Evolutionary conservation across 768 basidiomycete genomes (phyloP).

Genomic region (Psilocybe subaeruginosa): DNA sequence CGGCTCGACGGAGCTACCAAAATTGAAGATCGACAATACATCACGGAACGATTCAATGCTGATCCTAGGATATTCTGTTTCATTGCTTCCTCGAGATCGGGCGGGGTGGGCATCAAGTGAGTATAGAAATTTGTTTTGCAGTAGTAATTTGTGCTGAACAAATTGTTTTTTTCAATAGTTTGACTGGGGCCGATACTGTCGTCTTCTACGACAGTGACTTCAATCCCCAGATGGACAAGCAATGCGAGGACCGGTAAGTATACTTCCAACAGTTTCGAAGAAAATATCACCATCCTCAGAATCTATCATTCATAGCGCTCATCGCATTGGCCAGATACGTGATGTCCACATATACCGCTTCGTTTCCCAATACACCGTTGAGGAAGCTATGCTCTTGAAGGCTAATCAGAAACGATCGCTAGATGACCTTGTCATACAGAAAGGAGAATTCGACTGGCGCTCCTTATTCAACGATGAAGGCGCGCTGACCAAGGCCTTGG

Average conservation of each 20-base stretch:
- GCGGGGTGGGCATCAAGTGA: constrained; percentile 95
- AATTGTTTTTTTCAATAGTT: constrained; percentile 36
- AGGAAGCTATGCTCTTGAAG: constrained; percentile 95
- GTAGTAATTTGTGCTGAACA: constrained; percentile 15
- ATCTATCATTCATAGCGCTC: constrained; percentile 58
- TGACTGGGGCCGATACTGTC: constrained; percentile 92
- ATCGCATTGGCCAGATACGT: constrained; percentile 97
- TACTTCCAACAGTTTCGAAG: background rate
- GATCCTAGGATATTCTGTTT: constrained; percentile 84
- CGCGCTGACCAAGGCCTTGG: constrained; percentile 75
- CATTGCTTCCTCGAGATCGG: constrained; percentile 79
- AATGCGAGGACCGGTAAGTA: constrained; percentile 90
- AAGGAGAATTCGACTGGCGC: constrained; percentile 95
- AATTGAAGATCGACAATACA: constrained; percentile 91
- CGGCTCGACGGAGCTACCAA: constrained; percentile 95
- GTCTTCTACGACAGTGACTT: constrained; percentile 98
- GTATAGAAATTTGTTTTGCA: constrained; percentile 25
- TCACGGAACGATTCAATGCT: constrained; percentile 86
- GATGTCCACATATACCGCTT: constrained; percentile 97
- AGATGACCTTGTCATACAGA: constrained; percentile 90
- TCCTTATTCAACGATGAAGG: constrained; percentile 71
- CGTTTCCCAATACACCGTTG: constrained; percentile 87
- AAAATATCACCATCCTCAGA: background rate
- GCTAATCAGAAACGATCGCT: constrained; percentile 97
- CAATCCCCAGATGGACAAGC: constrained; percentile 96